These are phyloP conservation scores for Solanum paucissectum DNA, from an alignment of 257 asterid genomes.

Conservation along the genomic window DNA sequence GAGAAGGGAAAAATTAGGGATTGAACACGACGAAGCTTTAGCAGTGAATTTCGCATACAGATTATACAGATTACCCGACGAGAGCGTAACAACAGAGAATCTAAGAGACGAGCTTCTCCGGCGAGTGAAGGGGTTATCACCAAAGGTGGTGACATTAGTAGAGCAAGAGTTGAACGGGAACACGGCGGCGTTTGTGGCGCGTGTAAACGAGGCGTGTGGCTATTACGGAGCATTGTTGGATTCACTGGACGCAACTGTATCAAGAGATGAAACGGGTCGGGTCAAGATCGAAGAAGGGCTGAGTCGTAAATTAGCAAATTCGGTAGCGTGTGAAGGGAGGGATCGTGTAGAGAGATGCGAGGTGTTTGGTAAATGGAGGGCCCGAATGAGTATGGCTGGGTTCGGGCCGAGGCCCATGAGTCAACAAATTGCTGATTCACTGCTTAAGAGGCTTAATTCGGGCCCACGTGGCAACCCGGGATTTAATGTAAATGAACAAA, in stretches of 20 bases:
- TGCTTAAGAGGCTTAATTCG: constrained; percentile 40
- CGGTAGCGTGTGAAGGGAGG: constrained; percentile 85
- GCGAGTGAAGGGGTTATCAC: constrained; percentile 57
- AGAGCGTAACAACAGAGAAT: constrained; percentile 80
- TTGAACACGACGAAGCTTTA: background rate
- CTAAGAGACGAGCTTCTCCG: constrained; percentile 62
- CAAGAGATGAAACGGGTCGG: constrained; percentile 31
- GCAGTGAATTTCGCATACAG: constrained; percentile 13
- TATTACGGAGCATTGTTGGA: constrained; percentile 55
- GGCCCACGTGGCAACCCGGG: constrained; percentile 84
- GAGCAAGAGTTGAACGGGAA: constrained; percentile 72
- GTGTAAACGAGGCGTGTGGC: constrained; percentile 51
- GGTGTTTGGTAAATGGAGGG: constrained; percentile 84
- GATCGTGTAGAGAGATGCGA: constrained; percentile 83
- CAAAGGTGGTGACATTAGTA: constrained; percentile 56
- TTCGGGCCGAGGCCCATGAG: constrained; percentile 42
- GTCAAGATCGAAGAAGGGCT: constrained; percentile 61
- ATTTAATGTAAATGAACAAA: constrained; percentile 48
- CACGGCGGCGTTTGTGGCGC: constrained; percentile 58
- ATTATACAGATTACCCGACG: constrained; percentile 57
- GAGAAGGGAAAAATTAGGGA: background rate
- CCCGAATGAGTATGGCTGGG: constrained; percentile 82
- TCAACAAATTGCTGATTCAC: constrained; percentile 38
- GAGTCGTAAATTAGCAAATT: constrained; percentile 55
- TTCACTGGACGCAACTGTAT: constrained; percentile 49